These are phyloP conservation scores for Trifolium subterraneum DNA, from an alignment of 306 rosid genomes.

Conservation along the genomic window DNA sequence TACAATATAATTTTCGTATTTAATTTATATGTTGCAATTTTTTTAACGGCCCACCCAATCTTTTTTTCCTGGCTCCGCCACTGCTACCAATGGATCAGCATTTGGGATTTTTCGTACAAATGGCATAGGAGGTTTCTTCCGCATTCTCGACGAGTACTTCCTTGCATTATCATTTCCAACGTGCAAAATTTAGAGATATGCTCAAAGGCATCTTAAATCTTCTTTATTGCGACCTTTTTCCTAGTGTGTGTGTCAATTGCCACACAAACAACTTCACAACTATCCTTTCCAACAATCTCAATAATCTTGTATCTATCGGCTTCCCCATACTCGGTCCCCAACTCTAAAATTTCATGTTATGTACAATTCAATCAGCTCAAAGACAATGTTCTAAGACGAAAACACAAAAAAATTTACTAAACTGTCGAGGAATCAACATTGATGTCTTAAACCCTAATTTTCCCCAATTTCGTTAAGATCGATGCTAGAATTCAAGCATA, in stretches of 20 bases:
- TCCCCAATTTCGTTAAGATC: too few species aligned
- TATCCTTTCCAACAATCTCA: conserved; percentile 82
- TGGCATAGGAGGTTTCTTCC: conserved; percentile 53
- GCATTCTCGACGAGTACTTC: conserved; percentile 66
- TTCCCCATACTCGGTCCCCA: conserved; percentile 76
- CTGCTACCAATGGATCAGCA: conserved; percentile 77
- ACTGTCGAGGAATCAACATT: not conserved
- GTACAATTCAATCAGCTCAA: conserved; percentile 20
- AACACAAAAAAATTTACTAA: not conserved
- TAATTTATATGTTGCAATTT: too few species aligned
- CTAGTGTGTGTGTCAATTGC: conserved; percentile 86
- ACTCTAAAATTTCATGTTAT: conserved; percentile 7
- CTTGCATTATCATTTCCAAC: conserved; percentile 88
- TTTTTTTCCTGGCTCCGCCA: too few species aligned
- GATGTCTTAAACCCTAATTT: too few species aligned
- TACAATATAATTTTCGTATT: too few species aligned
- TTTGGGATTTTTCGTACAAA: conserved; percentile 71
- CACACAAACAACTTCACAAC: conserved; percentile 89
- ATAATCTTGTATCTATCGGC: conserved; percentile 77
- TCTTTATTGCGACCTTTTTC: conserved; percentile 87
- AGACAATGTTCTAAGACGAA: conserved; percentile 1
- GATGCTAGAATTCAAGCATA: too few species aligned
- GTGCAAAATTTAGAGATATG: conserved; percentile 62
- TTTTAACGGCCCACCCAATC: too few species aligned
- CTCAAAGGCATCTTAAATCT: conserved; percentile 74